Base-by-base conservation (phyloP, 139 green algal genomes). In the Chlorella sp. region DNA sequence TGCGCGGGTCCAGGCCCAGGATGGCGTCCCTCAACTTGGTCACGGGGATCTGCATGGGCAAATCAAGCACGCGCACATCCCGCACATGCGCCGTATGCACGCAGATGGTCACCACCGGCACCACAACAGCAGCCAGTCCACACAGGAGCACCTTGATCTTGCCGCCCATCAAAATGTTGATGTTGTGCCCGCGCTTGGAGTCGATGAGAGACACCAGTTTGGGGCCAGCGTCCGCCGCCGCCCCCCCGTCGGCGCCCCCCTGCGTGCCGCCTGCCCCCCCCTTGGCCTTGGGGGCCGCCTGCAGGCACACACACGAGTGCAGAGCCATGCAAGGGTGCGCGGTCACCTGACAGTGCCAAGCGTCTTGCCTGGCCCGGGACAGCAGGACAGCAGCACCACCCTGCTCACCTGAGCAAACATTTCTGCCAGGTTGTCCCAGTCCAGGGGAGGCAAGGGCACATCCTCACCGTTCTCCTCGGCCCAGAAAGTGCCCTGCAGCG, bases 101-200 rank as follows among this genome's bases (percentile, higher is more conserved):
- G n/a, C n/a, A n/a, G n/a, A n/a, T n/a, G n/a, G n/a, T n/a, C n/a
- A n/a, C n/a, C 26, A 31, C 20, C 6, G n/a, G n/a, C n/a, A n/a
- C n/a, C n/a, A n/a, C n/a, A n/a, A n/a, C n/a, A n/a, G n/a, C n/a
- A n/a, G n/a, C n/a, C n/a, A n/a, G n/a, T n/a, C n/a, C n/a, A n/a
- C n/a, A n/a, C n/a, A n/a, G 17, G 5, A 32, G 10, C 51, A 62
- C 70, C 61, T 75, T 69, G 68, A 78, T 75, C 69, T 78, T 78
- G 51, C 49, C 55, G 22, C 72, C 67, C 71, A 85, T 77, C 50
- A 85, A 75, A 49, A 85, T 85, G 72, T 49, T 69, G 68, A 85
- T 77, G 75, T 85, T 85, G 71, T 85, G 77, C 27, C 71, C 67
- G 10, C 72, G 67, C 79, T 85, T 85, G 61, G n/a, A 33, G 63